Evolutionary conservation across 208 protist genomes (phyloP).

Genomic region (Lotmaria passim): DNA sequence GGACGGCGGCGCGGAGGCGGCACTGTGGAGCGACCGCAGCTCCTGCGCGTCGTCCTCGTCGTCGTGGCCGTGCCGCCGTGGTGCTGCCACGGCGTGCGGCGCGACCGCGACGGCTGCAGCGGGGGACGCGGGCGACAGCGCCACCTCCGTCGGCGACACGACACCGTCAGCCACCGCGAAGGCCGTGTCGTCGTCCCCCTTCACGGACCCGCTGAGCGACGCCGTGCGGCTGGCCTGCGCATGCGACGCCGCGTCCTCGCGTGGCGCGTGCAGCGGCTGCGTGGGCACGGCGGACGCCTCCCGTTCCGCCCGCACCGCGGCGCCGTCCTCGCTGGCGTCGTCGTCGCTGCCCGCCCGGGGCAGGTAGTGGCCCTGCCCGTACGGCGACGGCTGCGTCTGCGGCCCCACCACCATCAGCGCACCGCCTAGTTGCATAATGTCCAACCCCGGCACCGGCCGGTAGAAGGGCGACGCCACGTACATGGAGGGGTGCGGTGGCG

Average conservation of each 20-base stretch:
- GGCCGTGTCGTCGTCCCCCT: conserved; percentile 10
- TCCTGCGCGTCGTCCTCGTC: conserved; percentile 6
- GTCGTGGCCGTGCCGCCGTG: too few relatives aligned
- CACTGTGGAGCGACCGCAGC: background rate
- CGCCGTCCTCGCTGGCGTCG: background rate
- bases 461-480: conserved; percentile 7
- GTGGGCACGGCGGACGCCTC: background rate
- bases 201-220: conserved; percentile 4
- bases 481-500: background rate
- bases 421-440: background rate
- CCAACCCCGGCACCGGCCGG: conserved; percentile 7
- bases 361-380: conserved; percentile 24
- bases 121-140: too few relatives aligned
- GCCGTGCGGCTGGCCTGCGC: too few relatives aligned
- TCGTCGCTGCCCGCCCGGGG: background rate
- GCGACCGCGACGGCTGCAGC: background rate
- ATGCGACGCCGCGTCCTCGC: too few relatives aligned
- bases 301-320: background rate
- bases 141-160: conserved; percentile 9
- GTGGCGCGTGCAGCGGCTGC: too few relatives aligned
- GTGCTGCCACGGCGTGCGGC: background rate
- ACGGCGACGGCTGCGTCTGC: background rate
- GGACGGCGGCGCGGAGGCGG: background rate
- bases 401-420: conserved; percentile 7
- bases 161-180: background rate